phyloP scores from a whole-genome alignment of 768 basidiomycete species.

The Tylopilus sp. region DNA sequence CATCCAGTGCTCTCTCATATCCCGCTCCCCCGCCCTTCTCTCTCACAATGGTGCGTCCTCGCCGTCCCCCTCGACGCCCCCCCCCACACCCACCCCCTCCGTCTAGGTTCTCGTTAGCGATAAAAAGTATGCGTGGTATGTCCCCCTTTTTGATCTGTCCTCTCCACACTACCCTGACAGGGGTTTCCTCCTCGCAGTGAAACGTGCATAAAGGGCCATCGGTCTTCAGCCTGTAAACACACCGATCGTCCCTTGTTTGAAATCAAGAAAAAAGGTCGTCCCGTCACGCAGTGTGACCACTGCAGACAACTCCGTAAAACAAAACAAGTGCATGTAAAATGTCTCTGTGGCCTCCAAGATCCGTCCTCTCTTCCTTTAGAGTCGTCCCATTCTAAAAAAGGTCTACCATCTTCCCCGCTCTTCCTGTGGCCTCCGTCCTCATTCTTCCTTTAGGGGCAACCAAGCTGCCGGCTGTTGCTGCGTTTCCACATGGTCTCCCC shows the following conservation, averaged over 20 bases:
- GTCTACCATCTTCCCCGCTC: constrained; percentile 38
- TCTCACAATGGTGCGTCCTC: constrained; percentile 42
- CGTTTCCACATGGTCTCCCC: constrained; percentile 79
- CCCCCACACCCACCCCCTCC: not conserved
- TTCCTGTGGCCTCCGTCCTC: constrained; percentile 8
- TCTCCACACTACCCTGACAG: constrained; percentile 6
- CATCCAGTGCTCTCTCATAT: not conserved
- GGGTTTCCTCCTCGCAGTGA: constrained; percentile 46
- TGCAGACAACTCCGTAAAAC: constrained; percentile 47
- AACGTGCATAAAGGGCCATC: constrained; percentile 93
- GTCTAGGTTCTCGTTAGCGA: constrained; percentile 65
- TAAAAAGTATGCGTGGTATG: constrained; percentile 83
- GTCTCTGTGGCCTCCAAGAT: constrained; percentile 40
- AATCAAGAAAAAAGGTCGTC: constrained; percentile 66
- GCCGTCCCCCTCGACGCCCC: not conserved
- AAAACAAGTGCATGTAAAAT: constrained; percentile 44
- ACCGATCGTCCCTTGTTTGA: constrained; percentile 83
- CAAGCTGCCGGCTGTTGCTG: constrained; percentile 64
- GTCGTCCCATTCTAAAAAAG: constrained; percentile 52
- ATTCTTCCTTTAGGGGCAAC: constrained; percentile 48
- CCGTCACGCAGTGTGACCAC: constrained; percentile 52
- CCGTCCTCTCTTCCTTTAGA: constrained; percentile 19
- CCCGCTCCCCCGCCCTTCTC: constrained; percentile 1
- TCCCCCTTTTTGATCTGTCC: constrained; percentile 3
- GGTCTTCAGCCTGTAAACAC: constrained; percentile 86